A percentile compares a stretch with the other conserved stretches of the same genome.
Conservation (phyloP, 352 stramenopile genomes). For the Phytophthora kernoviae region DNA sequence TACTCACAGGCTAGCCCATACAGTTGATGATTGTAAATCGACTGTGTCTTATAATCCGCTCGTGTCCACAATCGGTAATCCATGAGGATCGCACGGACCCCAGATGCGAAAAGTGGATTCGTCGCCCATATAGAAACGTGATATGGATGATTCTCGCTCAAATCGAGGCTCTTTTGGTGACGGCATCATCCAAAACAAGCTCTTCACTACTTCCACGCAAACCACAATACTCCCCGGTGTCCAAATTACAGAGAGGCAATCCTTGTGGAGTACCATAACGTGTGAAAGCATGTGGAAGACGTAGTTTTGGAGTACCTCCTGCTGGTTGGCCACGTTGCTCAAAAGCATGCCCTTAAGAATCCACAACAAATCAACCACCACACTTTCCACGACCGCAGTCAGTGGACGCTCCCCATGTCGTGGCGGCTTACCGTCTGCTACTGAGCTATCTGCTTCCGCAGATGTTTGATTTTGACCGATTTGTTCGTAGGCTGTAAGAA, state of each 20-base stretch:
- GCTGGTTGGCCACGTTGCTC: conserved; percentile 55
- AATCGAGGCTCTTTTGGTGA: conserved; percentile 21
- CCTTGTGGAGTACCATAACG: conserved; percentile 55
- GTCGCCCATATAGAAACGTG: conserved; percentile 73
- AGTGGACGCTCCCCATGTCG: conserved; percentile 15
- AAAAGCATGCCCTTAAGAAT: conserved; percentile 74
- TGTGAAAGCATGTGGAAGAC: conserved; percentile 70
- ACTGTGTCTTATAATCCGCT: conserved; percentile 76
- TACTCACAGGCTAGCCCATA: conserved; percentile 74
- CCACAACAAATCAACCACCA: conserved; percentile 68
- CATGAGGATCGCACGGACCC: conserved; percentile 64
- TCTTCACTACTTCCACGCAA: conserved; percentile 71
- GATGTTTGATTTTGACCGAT: conserved; percentile 11
- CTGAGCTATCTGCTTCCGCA: conserved; percentile 1
- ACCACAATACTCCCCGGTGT: conserved; percentile 67
- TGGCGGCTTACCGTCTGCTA: background rate
- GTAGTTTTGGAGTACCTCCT: conserved; percentile 63
- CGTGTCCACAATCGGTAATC: conserved; percentile 72
- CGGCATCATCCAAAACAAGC: conserved; percentile 58
- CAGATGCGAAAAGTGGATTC: conserved; percentile 76
- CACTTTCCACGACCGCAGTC: conserved; percentile 39
- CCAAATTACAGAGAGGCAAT: conserved; percentile 49
- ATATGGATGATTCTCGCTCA: conserved; percentile 57
- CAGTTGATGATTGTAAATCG: conserved; percentile 82
- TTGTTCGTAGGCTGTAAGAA: conserved; percentile 57